Evolutionary conservation across 2,329 filamentous ascomycete species (phyloP).

Genomic region (Phoma sp.): DNA sequence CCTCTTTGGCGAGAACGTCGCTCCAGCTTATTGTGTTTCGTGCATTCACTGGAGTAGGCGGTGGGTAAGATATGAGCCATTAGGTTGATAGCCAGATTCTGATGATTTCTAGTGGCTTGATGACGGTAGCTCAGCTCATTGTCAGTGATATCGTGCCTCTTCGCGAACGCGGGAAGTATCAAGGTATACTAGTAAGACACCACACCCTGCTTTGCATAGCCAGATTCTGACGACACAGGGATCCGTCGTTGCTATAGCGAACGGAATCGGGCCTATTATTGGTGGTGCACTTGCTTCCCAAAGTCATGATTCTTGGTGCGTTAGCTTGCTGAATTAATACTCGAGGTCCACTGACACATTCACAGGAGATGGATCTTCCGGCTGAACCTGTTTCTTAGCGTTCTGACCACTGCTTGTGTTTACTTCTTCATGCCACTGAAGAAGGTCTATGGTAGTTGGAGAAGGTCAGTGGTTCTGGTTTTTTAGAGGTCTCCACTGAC

Average conservation of each 20-base stretch:
- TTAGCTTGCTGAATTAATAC: too few relatives aligned
- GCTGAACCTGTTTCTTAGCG: slow-evolving; percentile 47
- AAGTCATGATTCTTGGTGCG: slow-evolving; percentile 25
- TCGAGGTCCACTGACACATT: not conserved
- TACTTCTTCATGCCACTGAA: slow-evolving; percentile 50
- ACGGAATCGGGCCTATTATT: slow-evolving; percentile 37
- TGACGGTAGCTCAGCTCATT: slow-evolving; percentile 50
- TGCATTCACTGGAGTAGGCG: slow-evolving; percentile 66
- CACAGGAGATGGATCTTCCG: slow-evolving; percentile 31
- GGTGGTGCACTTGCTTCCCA: slow-evolving; percentile 36
- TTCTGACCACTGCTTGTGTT: slow-evolving; percentile 27
- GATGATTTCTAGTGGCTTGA: slow-evolving; percentile 58
- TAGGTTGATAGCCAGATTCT: not conserved
- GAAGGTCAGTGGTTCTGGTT: slow-evolving; percentile 45
- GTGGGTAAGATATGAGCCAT: slow-evolving; percentile 41
- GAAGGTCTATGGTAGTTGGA: slow-evolving; percentile 58
- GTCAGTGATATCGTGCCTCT: slow-evolving; percentile 49
- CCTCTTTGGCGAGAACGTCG: slow-evolving; percentile 61
- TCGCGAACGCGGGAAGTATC: slow-evolving; percentile 49
- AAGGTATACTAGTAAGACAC: slow-evolving; percentile 39
- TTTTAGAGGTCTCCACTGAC: not conserved
- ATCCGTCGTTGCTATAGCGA: slow-evolving; percentile 35
- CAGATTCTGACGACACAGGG: slow-evolving; percentile 40
- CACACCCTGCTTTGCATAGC: too few relatives aligned
- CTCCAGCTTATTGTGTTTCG: slow-evolving; percentile 65